A percentile compares a stretch with the other conserved stretches of the same genome.
Conservation (phyloP, 73 alveolate species). For the Urostyla sp. region DNA sequence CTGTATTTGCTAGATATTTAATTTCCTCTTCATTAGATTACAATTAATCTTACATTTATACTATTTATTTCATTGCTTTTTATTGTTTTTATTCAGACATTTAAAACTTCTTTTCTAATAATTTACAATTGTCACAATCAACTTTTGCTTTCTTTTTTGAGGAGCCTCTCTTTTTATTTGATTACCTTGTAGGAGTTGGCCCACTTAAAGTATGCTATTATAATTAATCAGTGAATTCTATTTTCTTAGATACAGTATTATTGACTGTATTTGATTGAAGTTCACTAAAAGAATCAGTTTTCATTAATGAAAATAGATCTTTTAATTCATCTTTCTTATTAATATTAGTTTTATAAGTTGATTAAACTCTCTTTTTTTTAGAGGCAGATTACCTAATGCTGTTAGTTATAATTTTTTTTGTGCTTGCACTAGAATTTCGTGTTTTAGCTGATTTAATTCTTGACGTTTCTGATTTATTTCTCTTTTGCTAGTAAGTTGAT, state of each 20-base stretch:
- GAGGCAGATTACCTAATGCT: not conserved
- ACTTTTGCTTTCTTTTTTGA: not conserved
- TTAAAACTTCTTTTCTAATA: conserved; percentile 24
- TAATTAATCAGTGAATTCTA: conserved; percentile 33
- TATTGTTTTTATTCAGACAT: conserved; percentile 1
- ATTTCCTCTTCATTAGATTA: not conserved
- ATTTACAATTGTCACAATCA: conserved; percentile 22
- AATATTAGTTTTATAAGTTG: not conserved
- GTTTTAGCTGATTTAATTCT: not conserved
- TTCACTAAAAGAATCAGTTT: conserved; percentile 31
- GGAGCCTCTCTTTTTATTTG: not conserved
- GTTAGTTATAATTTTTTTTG: not conserved
- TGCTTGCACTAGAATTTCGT: not conserved
- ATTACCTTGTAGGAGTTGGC: not conserved
- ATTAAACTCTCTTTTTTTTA: not conserved
- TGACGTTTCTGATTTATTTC: not conserved
- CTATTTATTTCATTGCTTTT: not conserved
- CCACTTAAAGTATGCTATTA: conserved; percentile 18
- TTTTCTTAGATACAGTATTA: conserved; percentile 47
- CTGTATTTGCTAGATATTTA: not conserved
- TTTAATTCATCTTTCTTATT: conserved; percentile 3
- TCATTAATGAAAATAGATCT: too few relatives aligned
- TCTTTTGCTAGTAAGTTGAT: conserved; percentile 11
- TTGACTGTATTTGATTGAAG: conserved; percentile 4
- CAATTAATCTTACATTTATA: not conserved